Conservation (phyloP, 2,329 filamentous ascomycete genomes). For the Penicillium sp. region DNA sequence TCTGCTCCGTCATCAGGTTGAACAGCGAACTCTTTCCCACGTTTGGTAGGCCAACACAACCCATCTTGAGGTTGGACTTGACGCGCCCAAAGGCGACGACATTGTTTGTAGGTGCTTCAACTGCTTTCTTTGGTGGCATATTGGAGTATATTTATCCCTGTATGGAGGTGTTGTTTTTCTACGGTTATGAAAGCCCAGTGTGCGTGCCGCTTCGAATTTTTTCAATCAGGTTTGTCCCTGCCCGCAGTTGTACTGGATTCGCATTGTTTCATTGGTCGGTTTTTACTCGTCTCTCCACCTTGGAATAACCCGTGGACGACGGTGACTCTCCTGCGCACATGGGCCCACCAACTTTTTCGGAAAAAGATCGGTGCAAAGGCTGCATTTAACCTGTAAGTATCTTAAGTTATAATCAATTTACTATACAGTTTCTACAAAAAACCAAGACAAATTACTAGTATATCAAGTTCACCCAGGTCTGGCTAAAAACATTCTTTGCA, state of each 20-base stretch:
- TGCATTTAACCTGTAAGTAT: too few relatives aligned
- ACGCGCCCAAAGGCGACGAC: conserved; percentile 9
- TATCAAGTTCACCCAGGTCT: too few relatives aligned
- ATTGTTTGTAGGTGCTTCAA: conserved; percentile 3
- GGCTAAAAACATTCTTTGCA: too few relatives aligned
- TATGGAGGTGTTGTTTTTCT: neutral
- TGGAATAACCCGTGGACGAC: neutral
- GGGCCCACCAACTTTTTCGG: too few relatives aligned
- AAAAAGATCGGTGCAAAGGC: too few relatives aligned
- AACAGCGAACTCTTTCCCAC: conserved; percentile 8
- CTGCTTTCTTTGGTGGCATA: conserved; percentile 1
- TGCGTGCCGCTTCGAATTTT: neutral
- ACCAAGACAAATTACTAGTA: too few relatives aligned
- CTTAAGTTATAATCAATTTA: too few relatives aligned
- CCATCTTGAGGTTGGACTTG: conserved; percentile 8
- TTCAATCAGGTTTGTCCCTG: neutral
- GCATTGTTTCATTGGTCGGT: neutral
- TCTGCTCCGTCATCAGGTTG: conserved; percentile 9
- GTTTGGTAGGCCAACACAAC: conserved; percentile 5
- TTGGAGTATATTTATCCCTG: neutral
- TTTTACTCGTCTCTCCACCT: neutral
- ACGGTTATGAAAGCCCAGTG: neutral
- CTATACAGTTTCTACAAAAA: too few relatives aligned
- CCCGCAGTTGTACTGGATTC: neutral
- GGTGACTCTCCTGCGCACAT: too few relatives aligned